Base-by-base conservation (phyloP, 2,329 filamentous ascomycete species). In the Sporothrix brasiliensis region DNA sequence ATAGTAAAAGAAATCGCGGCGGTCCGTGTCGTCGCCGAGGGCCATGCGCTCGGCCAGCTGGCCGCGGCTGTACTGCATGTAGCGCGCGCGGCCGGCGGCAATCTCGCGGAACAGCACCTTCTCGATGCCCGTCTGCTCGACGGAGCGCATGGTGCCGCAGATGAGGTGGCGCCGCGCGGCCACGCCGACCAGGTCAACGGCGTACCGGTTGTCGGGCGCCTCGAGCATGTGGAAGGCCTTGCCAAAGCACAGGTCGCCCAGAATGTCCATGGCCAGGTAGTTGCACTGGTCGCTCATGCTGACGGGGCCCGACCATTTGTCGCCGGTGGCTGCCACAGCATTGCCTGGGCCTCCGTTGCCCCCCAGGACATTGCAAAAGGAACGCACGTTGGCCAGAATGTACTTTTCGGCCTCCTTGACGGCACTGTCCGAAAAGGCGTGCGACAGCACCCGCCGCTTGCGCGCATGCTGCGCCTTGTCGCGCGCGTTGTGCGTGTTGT, bases 1-100 rank as follows among this genome's bases (percentile, higher is more conserved):
- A 78, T 92, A 89, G 79, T 91, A 89, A 81, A 92, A 92, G 81
- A 92, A 92, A 77, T 92, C 91, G 70, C 89, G 88, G 47, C 90
- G 89, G 75, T 88, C 88, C 63, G 85, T 88, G 73, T 86, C 87
- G 73, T 88, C 87, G 39, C 89, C 89, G 34, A 90, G 81, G 72
- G 88, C 87, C 65, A 89, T 91, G 30, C 90, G 85, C 75, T 91
- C 87, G 16, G 85, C 85, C 53, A 91, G 84, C 79, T 92, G 90
- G 2, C 83, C 81, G 66, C 89, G 88, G 78, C 88, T 90, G 80
- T 92, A 92, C 67, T 85, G 84, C 85, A 92, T 91, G 77, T 92
- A 92, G 72, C 86, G 84, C 77, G 87, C 89, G 3, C 90, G 86
- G 56, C 89, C 88, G 30, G 85, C 85, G 13, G 90, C 88, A 72